phyloP scores from a whole-genome alignment of 139 green algal genomes.

The Chlamydomonas sphaeroides region DNA sequence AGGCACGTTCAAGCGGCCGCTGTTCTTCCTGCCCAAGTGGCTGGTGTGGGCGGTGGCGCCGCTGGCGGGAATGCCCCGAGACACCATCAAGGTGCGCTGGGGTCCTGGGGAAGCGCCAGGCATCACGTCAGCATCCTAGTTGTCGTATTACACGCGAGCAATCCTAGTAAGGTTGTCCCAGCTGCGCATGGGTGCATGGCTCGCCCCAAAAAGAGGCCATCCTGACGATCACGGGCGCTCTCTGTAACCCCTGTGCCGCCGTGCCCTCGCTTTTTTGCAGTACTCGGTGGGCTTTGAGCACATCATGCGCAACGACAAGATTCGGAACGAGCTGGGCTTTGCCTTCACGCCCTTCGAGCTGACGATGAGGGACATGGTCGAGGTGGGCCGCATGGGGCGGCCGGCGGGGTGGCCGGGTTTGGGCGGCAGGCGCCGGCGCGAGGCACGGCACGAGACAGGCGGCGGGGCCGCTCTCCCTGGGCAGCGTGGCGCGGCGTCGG shows the following conservation, averaged over 20 bases:
- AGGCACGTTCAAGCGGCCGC: background rate
- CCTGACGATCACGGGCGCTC: background rate
- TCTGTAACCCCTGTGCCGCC: background rate
- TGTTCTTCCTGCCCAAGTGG: conserved; percentile 5
- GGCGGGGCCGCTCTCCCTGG: no score
- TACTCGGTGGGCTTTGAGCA: background rate
- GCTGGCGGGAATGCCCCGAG: background rate
- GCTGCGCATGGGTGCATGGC: no score
- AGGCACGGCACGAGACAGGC: no score
- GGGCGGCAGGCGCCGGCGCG: no score
- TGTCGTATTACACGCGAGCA: no score
- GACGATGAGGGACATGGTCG: conserved; percentile 13
- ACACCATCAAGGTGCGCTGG: background rate
- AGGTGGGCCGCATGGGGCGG: conserved; percentile 1
- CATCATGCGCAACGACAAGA: background rate
- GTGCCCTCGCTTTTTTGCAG: background rate
- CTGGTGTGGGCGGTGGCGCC: conserved; percentile 19
- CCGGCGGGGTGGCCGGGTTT: background rate
- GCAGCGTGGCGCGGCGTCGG: no score
- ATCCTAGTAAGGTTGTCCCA: no score
- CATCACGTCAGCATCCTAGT: background rate
- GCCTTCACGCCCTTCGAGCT: background rate
- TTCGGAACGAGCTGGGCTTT: conserved; percentile 2
- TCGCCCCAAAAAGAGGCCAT: background rate
- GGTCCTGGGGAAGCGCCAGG: background rate